Base-by-base conservation (phyloP, 768 basidiomycete species). In the Pulveroboletus sp. region DNA sequence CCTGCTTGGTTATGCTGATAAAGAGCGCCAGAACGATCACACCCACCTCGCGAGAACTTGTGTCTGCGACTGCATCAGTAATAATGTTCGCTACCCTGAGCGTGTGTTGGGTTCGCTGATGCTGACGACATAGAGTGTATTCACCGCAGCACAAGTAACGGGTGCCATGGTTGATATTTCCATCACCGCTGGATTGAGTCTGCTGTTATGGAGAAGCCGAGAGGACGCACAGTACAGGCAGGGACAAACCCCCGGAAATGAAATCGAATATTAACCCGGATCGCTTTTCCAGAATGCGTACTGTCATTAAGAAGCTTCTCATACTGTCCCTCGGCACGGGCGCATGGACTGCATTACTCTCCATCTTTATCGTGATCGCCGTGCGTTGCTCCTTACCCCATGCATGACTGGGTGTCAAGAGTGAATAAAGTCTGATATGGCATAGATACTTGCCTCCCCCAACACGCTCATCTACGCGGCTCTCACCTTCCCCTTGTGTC, bases 401-500 rank as follows among this genome's bases (percentile, higher is more conserved):
- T 39, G 6, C 24, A 14, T 8, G 26, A 18, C 32, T 6, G 7
- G 6, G 8, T 4, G 44, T 33, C 8, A 18, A 38, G 17, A 10
- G 28, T 28, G 31, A 33, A 9, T 5, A 33, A 26, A 4, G 8
- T 4, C 8, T 37, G 53, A 40, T 15, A 17, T 27, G 13, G 3
- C n/a, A 6, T 18, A 58, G 57, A 52, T 60, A 44, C 39, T 57
- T 24, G 26, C 7, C 2, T 48, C 59, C 21, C 50, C 55, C 2
- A 35, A 47, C 10, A 62, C 60, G 15, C 43, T 51, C 15, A 40
- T 62, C 30, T 63, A 65, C 8, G 45, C 31, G 27, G 49, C 42
- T 9, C 37, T 70, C 35, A 63, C 66, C 43, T 67, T 64, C 17
- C 59, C 66, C 4, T 47, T 66, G 21, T 63, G 67, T 46, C 62